Conservation (phyloP, 768 basidiomycete genomes). For the Vishniacozyma victoriae region DNA sequence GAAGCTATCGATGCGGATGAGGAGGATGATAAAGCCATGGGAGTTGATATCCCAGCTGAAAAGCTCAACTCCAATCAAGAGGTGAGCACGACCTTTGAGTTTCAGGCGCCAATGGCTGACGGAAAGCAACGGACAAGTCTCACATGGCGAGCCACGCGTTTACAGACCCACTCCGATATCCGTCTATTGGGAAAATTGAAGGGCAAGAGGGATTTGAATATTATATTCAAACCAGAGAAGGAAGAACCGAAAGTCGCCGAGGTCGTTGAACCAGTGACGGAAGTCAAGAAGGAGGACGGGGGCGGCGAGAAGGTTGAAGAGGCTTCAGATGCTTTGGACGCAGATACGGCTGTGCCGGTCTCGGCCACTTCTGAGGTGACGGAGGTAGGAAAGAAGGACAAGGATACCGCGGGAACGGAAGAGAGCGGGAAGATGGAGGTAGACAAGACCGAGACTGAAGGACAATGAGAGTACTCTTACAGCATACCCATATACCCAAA, state of each 20-base stretch:
- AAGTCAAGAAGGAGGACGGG: no score
- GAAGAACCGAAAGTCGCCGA: no score
- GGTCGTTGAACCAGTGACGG: no score
- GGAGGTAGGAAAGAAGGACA: no score
- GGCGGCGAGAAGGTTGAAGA: no score
- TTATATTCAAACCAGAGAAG: no score
- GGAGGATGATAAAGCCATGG: slow-evolving; percentile 36
- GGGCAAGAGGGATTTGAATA: slow-evolving; percentile 19
- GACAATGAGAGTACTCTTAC: background rate
- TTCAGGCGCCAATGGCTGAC: background rate
- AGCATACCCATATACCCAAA: background rate
- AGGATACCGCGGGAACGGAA: no score
- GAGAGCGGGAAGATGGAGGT: no score
- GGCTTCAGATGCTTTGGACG: no score
- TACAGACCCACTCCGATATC: slow-evolving; percentile 20
- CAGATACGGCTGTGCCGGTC: no score
- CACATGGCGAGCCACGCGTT: slow-evolving; percentile 28
- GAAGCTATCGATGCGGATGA: slow-evolving; percentile 23
- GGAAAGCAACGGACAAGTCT: slow-evolving; percentile 8
- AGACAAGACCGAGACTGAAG: no score
- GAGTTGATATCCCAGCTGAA: slow-evolving; percentile 15
- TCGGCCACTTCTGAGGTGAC: no score
- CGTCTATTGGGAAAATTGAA: slow-evolving; percentile 16
- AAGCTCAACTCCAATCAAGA: slow-evolving; percentile 11
- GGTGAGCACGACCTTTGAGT: slow-evolving; percentile 4